A percentile compares a stretch with the other conserved stretches of the same genome.
Evolutionary conservation across 2,329 filamentous ascomycete genomes (phyloP).

Genomic region (Lecanoromycetidae sp.): DNA sequence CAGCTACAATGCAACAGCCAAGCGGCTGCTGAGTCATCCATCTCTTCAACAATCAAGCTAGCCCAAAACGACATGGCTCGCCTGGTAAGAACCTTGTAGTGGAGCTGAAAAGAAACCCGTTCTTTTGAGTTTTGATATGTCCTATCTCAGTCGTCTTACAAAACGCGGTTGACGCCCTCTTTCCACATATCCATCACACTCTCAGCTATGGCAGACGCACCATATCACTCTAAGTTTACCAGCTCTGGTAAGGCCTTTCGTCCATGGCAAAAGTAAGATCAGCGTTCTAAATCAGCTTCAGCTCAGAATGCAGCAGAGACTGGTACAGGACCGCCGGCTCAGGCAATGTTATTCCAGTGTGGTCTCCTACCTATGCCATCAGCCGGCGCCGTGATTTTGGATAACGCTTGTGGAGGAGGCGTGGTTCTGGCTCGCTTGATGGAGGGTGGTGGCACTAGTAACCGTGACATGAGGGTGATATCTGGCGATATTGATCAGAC

Average conservation of each 20-base stretch:
- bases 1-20: no score
- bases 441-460: neutral
- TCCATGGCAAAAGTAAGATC: neutral
- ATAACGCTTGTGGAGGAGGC: slow-evolving; percentile 1
- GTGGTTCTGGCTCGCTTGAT: neutral
- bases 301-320: neutral
- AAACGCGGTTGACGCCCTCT: no score
- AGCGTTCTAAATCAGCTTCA: neutral
- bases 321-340: neutral
- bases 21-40: no score
- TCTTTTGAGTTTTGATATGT: no score
- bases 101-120: no score
- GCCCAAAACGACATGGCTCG: no score
- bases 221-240: neutral
- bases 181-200: no score
- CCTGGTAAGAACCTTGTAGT: no score
- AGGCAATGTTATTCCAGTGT: neutral
- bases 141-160: no score
- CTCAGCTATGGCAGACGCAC: no score
- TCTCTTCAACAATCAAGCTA: no score
- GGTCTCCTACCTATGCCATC: neutral
- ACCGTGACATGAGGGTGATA: neutral
- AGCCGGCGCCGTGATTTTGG: neutral
- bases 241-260: neutral
- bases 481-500: slow-evolving; percentile 1